Evolutionary conservation across 2,329 filamentous ascomycete species (phyloP).

Genomic region (Trichoderma lentiforme): DNA sequence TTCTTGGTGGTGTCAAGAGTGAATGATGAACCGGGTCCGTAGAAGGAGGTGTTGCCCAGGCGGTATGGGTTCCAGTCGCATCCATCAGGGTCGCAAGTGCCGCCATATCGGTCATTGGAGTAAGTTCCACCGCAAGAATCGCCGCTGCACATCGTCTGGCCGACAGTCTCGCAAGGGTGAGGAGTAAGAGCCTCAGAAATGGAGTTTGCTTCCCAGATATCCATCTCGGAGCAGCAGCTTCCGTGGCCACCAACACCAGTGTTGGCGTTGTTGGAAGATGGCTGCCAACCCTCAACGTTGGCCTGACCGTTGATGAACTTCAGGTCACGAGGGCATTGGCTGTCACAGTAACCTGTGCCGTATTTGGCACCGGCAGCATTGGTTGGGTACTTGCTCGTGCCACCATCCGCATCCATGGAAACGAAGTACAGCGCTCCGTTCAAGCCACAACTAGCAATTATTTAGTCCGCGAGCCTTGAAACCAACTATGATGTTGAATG

Average conservation of each 20-base stretch:
- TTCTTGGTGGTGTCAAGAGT: slow-evolving; percentile 58
- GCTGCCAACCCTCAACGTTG: slow-evolving; percentile 50
- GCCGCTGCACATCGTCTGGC: slow-evolving; percentile 49
- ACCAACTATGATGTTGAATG: neutral
- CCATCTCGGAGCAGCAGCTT: slow-evolving; percentile 63
- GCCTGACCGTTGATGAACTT: slow-evolving; percentile 57
- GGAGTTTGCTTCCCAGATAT: slow-evolving; percentile 63
- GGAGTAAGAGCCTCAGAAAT: slow-evolving; percentile 63
- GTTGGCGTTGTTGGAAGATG: slow-evolving; percentile 52
- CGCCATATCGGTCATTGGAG: slow-evolving; percentile 52
- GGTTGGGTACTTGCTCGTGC: slow-evolving; percentile 45
- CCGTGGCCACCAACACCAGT: slow-evolving; percentile 51
- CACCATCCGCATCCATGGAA: slow-evolving; percentile 58
- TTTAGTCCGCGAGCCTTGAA: neutral
- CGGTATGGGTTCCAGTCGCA: slow-evolving; percentile 71
- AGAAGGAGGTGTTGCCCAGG: slow-evolving; percentile 61
- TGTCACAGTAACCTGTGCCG: slow-evolving; percentile 56
- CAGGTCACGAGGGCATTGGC: slow-evolving; percentile 52
- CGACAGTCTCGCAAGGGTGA: slow-evolving; percentile 56
- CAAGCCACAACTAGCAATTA: slow-evolving; percentile 58
- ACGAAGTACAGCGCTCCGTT: slow-evolving; percentile 70
- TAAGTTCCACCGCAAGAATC: slow-evolving; percentile 53
- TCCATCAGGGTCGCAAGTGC: slow-evolving; percentile 65
- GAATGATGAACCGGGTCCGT: slow-evolving; percentile 50
- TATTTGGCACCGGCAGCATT: slow-evolving; percentile 57